Base-by-base conservation (phyloP, 1,139 yeast genomes). In the Taiozyma sp. region DNA sequence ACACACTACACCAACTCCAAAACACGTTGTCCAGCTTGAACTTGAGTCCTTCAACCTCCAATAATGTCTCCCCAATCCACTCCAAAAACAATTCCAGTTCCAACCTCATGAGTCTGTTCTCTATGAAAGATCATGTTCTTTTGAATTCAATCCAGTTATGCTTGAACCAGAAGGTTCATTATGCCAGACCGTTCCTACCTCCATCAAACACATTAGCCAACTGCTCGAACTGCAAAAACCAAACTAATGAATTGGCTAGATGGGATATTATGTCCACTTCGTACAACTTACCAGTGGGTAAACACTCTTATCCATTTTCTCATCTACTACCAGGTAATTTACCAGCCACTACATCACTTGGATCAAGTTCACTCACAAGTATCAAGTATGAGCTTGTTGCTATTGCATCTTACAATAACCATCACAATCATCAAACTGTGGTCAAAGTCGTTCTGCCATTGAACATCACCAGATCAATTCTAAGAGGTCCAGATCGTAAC, bases 271-370 rank as follows among this genome's bases (percentile, higher is more conserved):
- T 93, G 49, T 72, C 80, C 4, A 73, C 75, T 22, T 72, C 79
- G 1, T 77, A 84, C 3, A 71, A 74, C 8, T 79, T 90, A 58
- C 70, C 80, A 2, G 68, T 75, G 12, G 96, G 93, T 1, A 73
- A 76, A 24, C 97, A 93, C 62, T 91, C 89, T 2, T 93, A 89
- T 65, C 99, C 99, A 2, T 93, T 95, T 65, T 87, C 96, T n/a
- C 92, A 91, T 67, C 71, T 95, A 43, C 67, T 93, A 14, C 96
- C 97, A 0, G 99, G 99, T 0, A 75, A 87, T n/a, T 67, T 91
- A 34, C 97, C 99, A 0, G 91, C 96, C 1, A 80, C 96, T 1
- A 74, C 88, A 16, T 73, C 79, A 42, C 65, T 87, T 22, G 88
- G 88, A 4, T 72, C 83, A 5, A 73, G 77, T 45, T 73, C 83